Evolutionary conservation across 805 yeast species (phyloP), one percentile per base, ranked within the genome.

Genomic region (Candida pseudoglaebosa): DNA sequence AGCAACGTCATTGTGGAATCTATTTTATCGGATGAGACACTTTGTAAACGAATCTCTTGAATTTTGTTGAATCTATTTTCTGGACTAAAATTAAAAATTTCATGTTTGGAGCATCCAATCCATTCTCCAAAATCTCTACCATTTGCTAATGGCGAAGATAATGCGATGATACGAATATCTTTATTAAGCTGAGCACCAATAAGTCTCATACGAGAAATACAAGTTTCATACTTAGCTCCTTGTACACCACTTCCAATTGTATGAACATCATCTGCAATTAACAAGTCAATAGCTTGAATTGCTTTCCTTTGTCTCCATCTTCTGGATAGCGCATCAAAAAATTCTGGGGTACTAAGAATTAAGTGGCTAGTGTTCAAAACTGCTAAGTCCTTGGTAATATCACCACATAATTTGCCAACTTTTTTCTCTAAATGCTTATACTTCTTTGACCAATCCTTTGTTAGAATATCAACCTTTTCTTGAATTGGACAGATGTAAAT

Each of bases 61-160:
- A 87, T 49, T 3, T 84, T 78, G 31, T 62, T 54, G 6, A 67
- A 62, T 40, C 91, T 67, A 32, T 79, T 82, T 36, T 65, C 65
- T 0, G 95, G 80, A 13, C 78, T 72, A 54, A 84, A 89, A 50
- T 88, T 89, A 65, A 70, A 87, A 4, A 81, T 69, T 35, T 78
- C 69, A 15, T 59, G 64, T 49, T 78, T 82, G 1, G 71, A 49
- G 18, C 84, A 81, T 2, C 93, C 95, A 20, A 93, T 59, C 96
- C 98, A 93, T 38, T 82, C 86, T 1, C 85, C 91, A 41, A 90
- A 60, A 46, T 87, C 96, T 37, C 77, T 70, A 3, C 84, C 85
- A 52, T 82, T 84, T 0, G 93, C 78, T 28, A 91, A 56, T 2
- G 95, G 78, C 1, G 78, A 70, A 0, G 85, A 70, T 17, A 91